These are phyloP conservation scores for Ustilago nuda DNA, from an alignment of 1,284 basidiomycete genomes.

Conservation along the genomic window DNA sequence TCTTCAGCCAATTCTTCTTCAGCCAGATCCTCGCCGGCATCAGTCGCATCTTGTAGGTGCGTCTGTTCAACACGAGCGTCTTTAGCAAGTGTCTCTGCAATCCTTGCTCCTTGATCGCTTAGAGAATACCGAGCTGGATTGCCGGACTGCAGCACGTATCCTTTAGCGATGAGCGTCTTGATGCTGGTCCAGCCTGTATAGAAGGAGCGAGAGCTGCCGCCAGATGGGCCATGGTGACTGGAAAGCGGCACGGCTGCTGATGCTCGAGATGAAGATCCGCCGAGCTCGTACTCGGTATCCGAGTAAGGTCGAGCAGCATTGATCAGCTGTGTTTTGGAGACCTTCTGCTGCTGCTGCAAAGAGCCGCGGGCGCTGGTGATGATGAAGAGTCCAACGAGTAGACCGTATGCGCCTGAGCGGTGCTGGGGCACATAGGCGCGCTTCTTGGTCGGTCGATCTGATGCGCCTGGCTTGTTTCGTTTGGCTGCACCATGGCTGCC, in stretches of 20 bases:
- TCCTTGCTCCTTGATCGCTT: conserved; percentile 58
- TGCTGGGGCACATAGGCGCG: conserved; percentile 60
- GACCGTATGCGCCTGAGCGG: conserved; percentile 65
- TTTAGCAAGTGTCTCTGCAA: conserved; percentile 50
- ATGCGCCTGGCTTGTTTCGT: conserved; percentile 19
- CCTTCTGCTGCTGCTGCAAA: conserved; percentile 23
- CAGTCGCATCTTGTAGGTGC: neutral
- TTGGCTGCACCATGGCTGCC: conserved; percentile 4
- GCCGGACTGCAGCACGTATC: conserved; percentile 63
- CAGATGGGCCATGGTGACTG: conserved; percentile 22
- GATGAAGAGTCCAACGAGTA: conserved; percentile 62
- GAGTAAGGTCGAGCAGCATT: conserved; percentile 59
- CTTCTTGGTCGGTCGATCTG: conserved; percentile 44
- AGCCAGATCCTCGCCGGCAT: neutral
- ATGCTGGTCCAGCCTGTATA: conserved; percentile 67
- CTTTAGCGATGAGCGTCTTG: conserved; percentile 67
- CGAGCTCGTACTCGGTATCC: conserved; percentile 59
- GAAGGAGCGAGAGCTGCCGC: conserved; percentile 35
- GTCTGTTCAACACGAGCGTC: conserved; percentile 35
- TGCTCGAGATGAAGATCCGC: conserved; percentile 32
- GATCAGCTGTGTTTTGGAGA: conserved; percentile 63
- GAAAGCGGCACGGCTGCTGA: conserved; percentile 40
- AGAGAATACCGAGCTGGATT: conserved; percentile 64
- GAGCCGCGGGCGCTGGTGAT: conserved; percentile 24
- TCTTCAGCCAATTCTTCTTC: neutral